phyloP scores from a whole-genome alignment of 306 rosid genomes.

The Vachellia pachyceras region DNA sequence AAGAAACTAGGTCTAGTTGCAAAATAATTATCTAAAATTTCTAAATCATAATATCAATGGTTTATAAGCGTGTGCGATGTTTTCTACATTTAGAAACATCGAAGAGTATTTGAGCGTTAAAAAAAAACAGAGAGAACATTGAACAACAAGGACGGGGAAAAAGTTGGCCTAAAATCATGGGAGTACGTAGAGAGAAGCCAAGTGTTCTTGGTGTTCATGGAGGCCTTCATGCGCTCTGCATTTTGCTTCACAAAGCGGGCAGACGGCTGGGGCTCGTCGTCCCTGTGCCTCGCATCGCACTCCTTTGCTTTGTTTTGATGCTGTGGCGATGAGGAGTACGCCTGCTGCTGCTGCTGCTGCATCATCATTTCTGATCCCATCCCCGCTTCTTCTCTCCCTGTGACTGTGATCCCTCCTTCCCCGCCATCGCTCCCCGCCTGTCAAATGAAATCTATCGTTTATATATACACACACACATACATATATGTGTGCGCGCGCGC shows the following conservation, averaged over 20 bases:
- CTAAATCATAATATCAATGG: neutral
- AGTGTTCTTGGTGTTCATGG: neutral
- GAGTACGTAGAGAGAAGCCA: too few relatives aligned
- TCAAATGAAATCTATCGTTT: too few relatives aligned
- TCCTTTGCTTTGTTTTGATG: too few relatives aligned
- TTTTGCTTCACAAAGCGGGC: neutral
- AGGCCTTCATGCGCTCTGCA: neutral
- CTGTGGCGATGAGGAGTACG: neutral
- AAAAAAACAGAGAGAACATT: too few relatives aligned
- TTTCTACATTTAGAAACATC: too few relatives aligned
- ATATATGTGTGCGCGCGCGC: rapidly evolving
- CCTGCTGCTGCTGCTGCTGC: neutral
- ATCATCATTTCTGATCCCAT: neutral
- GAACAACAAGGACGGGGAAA: too few relatives aligned
- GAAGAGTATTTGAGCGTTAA: too few relatives aligned
- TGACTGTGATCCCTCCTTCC: neutral
- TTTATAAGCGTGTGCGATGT: neutral
- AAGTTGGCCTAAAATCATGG: too few relatives aligned
- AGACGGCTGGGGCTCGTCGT: neutral
- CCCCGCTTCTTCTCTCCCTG: neutral
- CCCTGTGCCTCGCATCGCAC: too few relatives aligned
- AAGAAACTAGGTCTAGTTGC: too few relatives aligned
- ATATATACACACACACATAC: too few relatives aligned
- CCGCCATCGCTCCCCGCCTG: neutral
- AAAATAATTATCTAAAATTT: too few relatives aligned